phyloP scores from a whole-genome alignment of 176 grass and related monocot species.

The Themeda triandra region DNA sequence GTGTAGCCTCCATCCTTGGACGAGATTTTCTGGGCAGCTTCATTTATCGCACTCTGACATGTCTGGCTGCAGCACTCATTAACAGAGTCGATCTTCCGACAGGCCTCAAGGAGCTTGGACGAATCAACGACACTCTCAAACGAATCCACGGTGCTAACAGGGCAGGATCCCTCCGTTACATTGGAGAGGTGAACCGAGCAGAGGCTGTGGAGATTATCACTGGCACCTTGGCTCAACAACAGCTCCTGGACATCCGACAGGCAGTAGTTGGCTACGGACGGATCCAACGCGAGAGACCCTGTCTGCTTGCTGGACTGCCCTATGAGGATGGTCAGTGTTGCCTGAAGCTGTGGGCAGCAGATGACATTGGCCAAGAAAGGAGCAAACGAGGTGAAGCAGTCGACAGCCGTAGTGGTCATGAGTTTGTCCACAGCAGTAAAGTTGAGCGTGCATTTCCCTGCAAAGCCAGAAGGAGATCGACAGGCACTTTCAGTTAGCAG shows the following conservation, averaged over 20 bases:
- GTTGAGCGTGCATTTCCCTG: slow-evolving; percentile 78
- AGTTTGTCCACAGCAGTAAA: slow-evolving; percentile 61
- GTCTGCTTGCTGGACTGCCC: slow-evolving; percentile 89
- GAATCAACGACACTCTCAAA: slow-evolving; percentile 80
- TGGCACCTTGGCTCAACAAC: slow-evolving; percentile 69
- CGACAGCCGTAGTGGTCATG: slow-evolving; percentile 77
- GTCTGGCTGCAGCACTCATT: slow-evolving; percentile 90
- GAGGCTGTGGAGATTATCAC: slow-evolving; percentile 58
- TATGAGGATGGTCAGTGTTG: slow-evolving; percentile 83
- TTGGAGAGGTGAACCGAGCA: slow-evolving; percentile 76
- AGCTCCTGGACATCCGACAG: slow-evolving; percentile 92
- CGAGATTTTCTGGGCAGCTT: slow-evolving; percentile 71
- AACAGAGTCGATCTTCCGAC: slow-evolving; percentile 77
- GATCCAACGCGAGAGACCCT: slow-evolving; percentile 68
- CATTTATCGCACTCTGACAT: slow-evolving; percentile 79
- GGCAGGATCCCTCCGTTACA: slow-evolving; percentile 73
- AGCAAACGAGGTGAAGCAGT: slow-evolving; percentile 76
- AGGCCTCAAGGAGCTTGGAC: slow-evolving; percentile 74
- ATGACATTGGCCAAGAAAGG: slow-evolving; percentile 93
- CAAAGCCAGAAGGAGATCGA: not conserved
- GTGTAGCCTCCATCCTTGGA: slow-evolving; percentile 38
- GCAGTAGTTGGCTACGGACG: slow-evolving; percentile 71
- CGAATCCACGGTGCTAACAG: slow-evolving; percentile 47
- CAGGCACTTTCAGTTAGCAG: slow-evolving; percentile 2
- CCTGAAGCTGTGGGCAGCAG: slow-evolving; percentile 92